Conservation (phyloP, 2,329 filamentous ascomycete species). For the Neopestalotiopsis rosae region DNA sequence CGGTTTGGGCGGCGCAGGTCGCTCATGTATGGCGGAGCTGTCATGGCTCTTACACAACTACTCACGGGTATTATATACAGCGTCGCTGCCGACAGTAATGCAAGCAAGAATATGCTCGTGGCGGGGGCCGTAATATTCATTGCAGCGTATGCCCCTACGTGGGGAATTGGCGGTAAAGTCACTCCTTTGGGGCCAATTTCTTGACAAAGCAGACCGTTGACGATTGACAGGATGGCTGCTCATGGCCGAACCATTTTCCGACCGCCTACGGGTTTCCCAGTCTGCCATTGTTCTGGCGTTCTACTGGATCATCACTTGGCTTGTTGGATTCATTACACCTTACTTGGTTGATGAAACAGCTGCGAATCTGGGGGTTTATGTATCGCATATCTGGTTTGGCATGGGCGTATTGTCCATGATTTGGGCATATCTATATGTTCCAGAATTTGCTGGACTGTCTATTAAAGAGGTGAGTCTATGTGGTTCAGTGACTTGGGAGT, state of each 20-base stretch:
- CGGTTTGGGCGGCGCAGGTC: background rate
- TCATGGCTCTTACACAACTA: background rate
- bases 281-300: background rate
- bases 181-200: background rate
- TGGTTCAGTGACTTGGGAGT: background rate
- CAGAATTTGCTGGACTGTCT: background rate
- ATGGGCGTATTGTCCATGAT: background rate
- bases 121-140: background rate
- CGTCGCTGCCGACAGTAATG: background rate
- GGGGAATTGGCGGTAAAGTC: background rate
- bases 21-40: background rate
- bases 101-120: background rate
- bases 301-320: constrained; percentile 1
- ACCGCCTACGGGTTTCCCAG: background rate
- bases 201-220: background rate
- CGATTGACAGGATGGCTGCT: background rate
- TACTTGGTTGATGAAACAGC: background rate
- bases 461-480: background rate
- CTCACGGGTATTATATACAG: background rate
- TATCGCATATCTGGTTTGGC: background rate
- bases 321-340: background rate
- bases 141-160: background rate
- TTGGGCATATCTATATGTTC: background rate
- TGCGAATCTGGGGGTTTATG: background rate
- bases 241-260: background rate